Conservation (phyloP, 192 early-diverging fungal genomes). For the Rhizophagus clarus region DNA sequence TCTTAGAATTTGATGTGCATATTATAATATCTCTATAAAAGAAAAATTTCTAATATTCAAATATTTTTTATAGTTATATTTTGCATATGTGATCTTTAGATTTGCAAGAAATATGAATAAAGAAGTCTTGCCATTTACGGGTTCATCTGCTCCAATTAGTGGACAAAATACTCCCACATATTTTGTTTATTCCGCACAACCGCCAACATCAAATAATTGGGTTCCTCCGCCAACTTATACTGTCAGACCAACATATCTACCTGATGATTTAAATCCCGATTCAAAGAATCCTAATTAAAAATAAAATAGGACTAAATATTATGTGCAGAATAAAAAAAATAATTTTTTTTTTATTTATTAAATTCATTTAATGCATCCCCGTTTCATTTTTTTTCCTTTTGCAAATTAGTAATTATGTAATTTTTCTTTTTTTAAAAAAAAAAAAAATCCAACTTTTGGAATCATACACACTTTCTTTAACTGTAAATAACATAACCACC, state of each 20-base stretch:
- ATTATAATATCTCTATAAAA: not conserved
- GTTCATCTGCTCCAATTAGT: not conserved
- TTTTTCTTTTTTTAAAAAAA: too few relatives aligned
- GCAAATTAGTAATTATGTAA: too few relatives aligned
- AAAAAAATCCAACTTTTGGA: too few relatives aligned
- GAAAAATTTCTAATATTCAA: not conserved
- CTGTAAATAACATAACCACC: too few relatives aligned
- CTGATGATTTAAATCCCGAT: not conserved
- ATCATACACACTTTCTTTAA: too few relatives aligned
- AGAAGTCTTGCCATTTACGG: not conserved
- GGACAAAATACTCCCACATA: slow-evolving; percentile 9
- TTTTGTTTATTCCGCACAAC: not conserved
- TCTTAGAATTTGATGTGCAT: not conserved
- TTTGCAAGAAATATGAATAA: not conserved
- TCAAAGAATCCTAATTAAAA: not conserved
- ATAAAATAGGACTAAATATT: not conserved
- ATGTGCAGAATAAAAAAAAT: too few relatives aligned
- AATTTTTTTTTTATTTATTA: too few relatives aligned
- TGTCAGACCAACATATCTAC: not conserved
- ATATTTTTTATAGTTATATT: slow-evolving; percentile 8
- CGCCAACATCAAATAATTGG: slow-evolving; percentile 15
- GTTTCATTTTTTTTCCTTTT: too few relatives aligned
- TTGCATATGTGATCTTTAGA: not conserved
- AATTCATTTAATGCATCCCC: too few relatives aligned
- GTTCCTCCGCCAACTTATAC: slow-evolving; percentile 11